Evolutionary conservation across 768 basidiomycete genomes (phyloP), one percentile per base, ranked within the genome.

Genomic region (Nidularia pulvinata): DNA sequence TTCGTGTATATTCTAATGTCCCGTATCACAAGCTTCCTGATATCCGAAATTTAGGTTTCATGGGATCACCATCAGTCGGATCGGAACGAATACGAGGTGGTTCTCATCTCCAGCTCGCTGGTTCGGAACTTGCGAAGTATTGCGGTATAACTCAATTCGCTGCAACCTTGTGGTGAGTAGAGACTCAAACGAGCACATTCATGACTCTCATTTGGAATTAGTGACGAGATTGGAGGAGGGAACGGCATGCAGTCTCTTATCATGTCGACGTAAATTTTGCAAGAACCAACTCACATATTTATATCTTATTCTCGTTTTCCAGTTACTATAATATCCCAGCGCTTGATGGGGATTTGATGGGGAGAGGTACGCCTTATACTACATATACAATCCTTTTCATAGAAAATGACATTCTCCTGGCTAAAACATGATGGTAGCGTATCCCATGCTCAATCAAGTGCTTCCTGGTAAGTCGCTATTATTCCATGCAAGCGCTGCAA

Each of bases 301-400:
- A 39, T 37, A n/a, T 53, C n/a, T 33, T 32, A 51, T 54, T 46
- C 34, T n/a, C n/a, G n/a, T n/a, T 19, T 11, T 19, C 14, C 37
- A 78, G 75, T 62, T 65, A 72, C 48, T 70, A 68, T 45, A 63
- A 65, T 48, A 64, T 79, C 44, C 75, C 75, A 49, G 68, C 71
- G 39, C 62, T 78, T 48, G 74, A 76, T 59, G 77, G 72, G 4
- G 76, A 79, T 63, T 69, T 77, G 42, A 78, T 79, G 77, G 78
- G 76, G 33, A 72, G 78, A 58, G 69, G 69, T 67, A 32, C 13
- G 62, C 19, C 7, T 11, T 39, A 39, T 9, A n/a, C n/a, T 9
- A 39, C 37, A 9, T 39, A n/a, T n/a, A n/a, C n/a, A n/a, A n/a
- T n/a, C n/a, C n/a, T n/a, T n/a, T n/a, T n/a, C n/a, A n/a, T n/a